These are phyloP conservation scores for Penicillium roqueforti DNA, from an alignment of 495 filamentous ascomycete species.

Conservation along the genomic window DNA sequence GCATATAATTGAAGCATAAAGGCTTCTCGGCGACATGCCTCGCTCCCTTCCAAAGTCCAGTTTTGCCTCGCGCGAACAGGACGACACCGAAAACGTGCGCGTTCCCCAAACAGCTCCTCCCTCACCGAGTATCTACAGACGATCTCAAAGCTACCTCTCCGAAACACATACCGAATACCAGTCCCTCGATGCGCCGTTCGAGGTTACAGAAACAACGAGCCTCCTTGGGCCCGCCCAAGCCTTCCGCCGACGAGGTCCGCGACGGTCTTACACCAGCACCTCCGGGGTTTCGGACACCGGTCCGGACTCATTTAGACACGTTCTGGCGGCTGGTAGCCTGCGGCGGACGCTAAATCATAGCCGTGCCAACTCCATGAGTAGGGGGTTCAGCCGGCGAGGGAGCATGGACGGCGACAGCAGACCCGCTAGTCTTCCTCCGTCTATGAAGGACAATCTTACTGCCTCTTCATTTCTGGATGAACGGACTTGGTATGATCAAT, in stretches of 20 bases:
- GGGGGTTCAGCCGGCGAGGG: constrained; percentile 49
- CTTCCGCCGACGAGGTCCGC: constrained; percentile 19
- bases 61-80: constrained; percentile 18
- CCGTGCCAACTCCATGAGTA: constrained; percentile 58
- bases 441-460: constrained; percentile 53
- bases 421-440: constrained; percentile 44
- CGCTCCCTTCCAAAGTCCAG: constrained; percentile 25
- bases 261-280: constrained; percentile 40
- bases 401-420: constrained; percentile 31
- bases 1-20: constrained; percentile 6
- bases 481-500: constrained; percentile 97
- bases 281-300: constrained; percentile 27
- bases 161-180: constrained; percentile 40
- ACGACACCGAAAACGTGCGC: constrained; percentile 13
- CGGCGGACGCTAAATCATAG: constrained; percentile 59
- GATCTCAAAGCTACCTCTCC: constrained; percentile 32
- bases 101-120: constrained; percentile 37
- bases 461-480: constrained; percentile 64
- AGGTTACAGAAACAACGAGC: constrained; percentile 37
- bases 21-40: constrained; percentile 26
- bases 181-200: constrained; percentile 33
- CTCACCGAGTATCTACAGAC: constrained; percentile 35
- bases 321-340: constrained; percentile 38
- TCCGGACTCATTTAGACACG: constrained; percentile 32
- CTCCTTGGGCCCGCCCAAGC: constrained; percentile 26